phyloP scores from a whole-genome alignment of 495 filamentous ascomycete genomes.

The Trichoderma erinaceum region DNA sequence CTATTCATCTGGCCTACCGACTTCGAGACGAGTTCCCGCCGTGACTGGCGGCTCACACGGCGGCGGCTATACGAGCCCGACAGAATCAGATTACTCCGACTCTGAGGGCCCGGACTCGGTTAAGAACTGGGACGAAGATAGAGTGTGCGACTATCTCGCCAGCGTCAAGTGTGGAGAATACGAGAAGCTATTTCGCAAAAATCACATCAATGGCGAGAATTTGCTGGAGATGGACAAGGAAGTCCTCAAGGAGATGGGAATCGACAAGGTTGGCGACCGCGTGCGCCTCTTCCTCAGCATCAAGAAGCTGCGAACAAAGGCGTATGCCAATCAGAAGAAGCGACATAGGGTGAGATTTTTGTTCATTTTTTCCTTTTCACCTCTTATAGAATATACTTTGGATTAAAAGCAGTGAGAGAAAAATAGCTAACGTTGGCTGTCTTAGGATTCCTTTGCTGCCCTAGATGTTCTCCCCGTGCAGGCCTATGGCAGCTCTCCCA shows the following conservation, averaged over 20 bases:
- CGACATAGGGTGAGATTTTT: slow-evolving; percentile 67
- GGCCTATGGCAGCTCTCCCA: slow-evolving; percentile 62
- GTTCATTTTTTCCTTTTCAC: slow-evolving; percentile 32
- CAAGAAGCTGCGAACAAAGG: slow-evolving; percentile 82
- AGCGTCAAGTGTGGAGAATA: slow-evolving; percentile 91
- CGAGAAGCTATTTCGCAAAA: slow-evolving; percentile 81
- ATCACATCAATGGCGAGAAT: slow-evolving; percentile 95
- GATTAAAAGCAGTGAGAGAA: background rate
- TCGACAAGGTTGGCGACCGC: slow-evolving; percentile 95
- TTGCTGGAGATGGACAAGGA: slow-evolving; percentile 94
- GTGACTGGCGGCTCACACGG: slow-evolving; percentile 53
- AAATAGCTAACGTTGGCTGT: background rate
- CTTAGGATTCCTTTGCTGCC: slow-evolving; percentile 63
- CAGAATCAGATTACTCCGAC: slow-evolving; percentile 94
- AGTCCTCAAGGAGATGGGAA: slow-evolving; percentile 93
- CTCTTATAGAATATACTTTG: background rate
- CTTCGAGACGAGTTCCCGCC: slow-evolving; percentile 47
- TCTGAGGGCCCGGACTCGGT: slow-evolving; percentile 46
- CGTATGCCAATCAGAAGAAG: slow-evolving; percentile 76
- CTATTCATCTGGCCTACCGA: slow-evolving; percentile 49
- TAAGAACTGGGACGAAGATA: slow-evolving; percentile 82
- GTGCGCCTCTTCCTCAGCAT: slow-evolving; percentile 91
- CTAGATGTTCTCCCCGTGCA: slow-evolving; percentile 54
- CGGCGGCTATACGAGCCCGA: slow-evolving; percentile 67
- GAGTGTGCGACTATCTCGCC: slow-evolving; percentile 81